Evolutionary conservation across 345 rosid species (phyloP).

Genomic region (Lumnitzera littorea): DNA sequence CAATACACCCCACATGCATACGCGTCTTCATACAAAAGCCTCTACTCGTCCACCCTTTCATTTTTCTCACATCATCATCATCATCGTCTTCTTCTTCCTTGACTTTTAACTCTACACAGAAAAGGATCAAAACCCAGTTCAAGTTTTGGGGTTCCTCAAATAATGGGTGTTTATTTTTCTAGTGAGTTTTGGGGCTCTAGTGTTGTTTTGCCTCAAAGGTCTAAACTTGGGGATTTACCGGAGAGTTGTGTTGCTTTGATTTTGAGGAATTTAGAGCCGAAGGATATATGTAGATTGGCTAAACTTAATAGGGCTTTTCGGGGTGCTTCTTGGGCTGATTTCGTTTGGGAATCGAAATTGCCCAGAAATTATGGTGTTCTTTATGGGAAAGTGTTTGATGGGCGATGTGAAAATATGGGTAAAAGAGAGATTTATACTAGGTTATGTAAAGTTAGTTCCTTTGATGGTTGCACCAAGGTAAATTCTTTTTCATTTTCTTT

Average conservation of each 20-base stretch:
- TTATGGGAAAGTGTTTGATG: conserved; percentile 44
- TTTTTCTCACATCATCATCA: too few species aligned
- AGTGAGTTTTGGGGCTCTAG: conserved; percentile 2
- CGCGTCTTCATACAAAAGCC: background rate
- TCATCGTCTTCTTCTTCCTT: too few species aligned
- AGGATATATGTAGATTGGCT: conserved; percentile 73
- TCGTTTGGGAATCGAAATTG: conserved; percentile 89
- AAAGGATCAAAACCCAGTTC: too few species aligned
- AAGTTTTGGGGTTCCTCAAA: too few species aligned
- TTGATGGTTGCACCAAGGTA: conserved; percentile 81
- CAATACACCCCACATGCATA: background rate
- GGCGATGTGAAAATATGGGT: conserved; percentile 26
- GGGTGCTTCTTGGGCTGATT: conserved; percentile 93
- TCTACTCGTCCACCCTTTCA: background rate
- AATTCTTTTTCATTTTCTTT: background rate
- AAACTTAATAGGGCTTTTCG: conserved; percentile 69
- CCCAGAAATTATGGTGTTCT: conserved; percentile 57
- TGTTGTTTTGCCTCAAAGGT: conserved; percentile 10
- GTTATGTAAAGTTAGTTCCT: conserved; percentile 51
- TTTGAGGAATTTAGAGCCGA: conserved; percentile 60
- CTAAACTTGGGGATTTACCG: conserved; percentile 70
- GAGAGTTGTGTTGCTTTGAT: conserved; percentile 76
- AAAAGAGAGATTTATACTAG: conserved; percentile 63
- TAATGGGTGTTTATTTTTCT: conserved; percentile 15
- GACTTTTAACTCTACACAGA: too few species aligned